Base-by-base conservation (phyloP, 768 basidiomycete species). In the Rhodosporidiobolus sp. region DNA sequence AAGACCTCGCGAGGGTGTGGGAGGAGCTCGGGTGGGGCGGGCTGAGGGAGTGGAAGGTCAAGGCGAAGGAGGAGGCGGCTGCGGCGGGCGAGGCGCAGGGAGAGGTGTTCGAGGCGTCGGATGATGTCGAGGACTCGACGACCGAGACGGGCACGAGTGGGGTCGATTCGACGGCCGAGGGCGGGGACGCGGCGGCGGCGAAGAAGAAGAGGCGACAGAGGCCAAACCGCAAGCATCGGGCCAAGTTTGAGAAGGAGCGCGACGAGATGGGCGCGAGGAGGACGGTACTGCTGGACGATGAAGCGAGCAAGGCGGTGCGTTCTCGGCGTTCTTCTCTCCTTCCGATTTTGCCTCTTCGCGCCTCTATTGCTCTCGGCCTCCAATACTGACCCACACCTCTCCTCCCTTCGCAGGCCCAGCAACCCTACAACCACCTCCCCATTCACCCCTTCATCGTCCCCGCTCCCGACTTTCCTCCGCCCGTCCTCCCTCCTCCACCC, bases 1-100 rank as follows among this genome's bases (percentile, higher is more conserved):
- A 75, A 63, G 74, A 75, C 30, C 30, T 75, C n/a, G 54, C 22
- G 16, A 48, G 52, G 56, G 57, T 75, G 10, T 75, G 74, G 74
- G 45, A 62, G 32, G 54, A 30, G 48, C 22, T 72, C 2, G 61
- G 61, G 49, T 32, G 16, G 61, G 49, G 61, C 19, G 57, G 57
- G 57, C 26, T 58, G 35, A 38, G 38, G 57, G 57, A 17, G 38
- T 58, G 57, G 57, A 43, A 38, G 34, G 14, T 46, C 12, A 4
- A n/a, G 26, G 58, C 8, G 43, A 11, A n/a, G 58, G 43, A 30
- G 26, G 58, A 45, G 58, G 43, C 11, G 43, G 58, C 43, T 6
- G 58, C 56, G 20, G 38, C 14, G 56, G 19, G 19, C 22, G 10
- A 32, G 54, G 14, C 30, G 54, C 28, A 35, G 54, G n/a, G n/a